Base-by-base conservation (phyloP, 768 basidiomycete species). In the Mycena amicta region DNA sequence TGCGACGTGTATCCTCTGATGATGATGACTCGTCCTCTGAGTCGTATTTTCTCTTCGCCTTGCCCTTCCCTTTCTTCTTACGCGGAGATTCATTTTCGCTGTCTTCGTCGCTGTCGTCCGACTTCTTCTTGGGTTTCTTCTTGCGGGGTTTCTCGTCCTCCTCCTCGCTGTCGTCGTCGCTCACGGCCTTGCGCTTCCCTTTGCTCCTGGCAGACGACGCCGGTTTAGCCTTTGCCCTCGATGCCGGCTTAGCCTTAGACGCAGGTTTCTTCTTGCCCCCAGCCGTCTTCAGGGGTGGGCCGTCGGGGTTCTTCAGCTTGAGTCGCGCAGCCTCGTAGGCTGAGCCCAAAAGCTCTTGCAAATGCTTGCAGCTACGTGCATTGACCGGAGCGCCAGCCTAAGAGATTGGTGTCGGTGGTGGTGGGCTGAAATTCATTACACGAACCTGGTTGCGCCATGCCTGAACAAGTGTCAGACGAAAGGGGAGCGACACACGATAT, bases 321-420 rank as follows among this genome's bases (percentile, higher is more conserved):
- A 76, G 43, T 12, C 76, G 75, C 3, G 75, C 75, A 23, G 66
- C 63, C 56, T 78, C 76, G 63, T 78, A 78, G 23, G 64, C 66
- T 4, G 72, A 72, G 20, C 77, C 77, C 18, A 78, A 64, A 29
- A 77, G 62, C 3, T 62, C 61, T 51, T 70, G 70, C 45, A 78
- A 61, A 55, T 78, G 77, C 52, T 77, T 77, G 66, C 77, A 78
- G 2, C 72, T 70, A 2, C 77, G 74, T 3, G 74, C 75, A 59
- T 77, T 73, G 27, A 72, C 67, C 1, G 77, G 76, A 13, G 57
- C 69, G 3, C 74, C 70, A 13, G 63, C 65, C 70, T 74, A 51
- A 52, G 46, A 51, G 23, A 20, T n/a, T n/a, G n/a, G n/a, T n/a
- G n/a, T n/a, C n/a, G n/a, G n/a, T n/a, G n/a, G n/a, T n/a, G n/a